Base-by-base conservation (phyloP, 352 stramenopile species). In the Phytophthora idaei region DNA sequence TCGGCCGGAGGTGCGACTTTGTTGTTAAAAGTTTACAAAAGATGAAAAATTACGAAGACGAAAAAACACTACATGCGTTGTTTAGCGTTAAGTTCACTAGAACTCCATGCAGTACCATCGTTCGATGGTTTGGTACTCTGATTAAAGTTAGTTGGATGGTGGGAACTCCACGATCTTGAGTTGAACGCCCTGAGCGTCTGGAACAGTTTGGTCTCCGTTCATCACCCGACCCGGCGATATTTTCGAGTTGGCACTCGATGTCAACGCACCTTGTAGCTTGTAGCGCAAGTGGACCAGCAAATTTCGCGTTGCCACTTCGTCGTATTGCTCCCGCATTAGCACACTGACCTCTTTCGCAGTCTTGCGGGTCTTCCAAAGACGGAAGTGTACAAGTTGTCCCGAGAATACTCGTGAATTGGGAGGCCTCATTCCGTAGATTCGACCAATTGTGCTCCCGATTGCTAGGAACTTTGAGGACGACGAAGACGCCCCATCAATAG, bases 371-470 rank as follows among this genome's bases (percentile, higher is more conserved):
- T 68, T 74, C 71, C 71, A 78, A 4, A 78, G 21, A 1, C 66
- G 66, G 27, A 78, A 78, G 10, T 71, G 71, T 2, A 63, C 71
- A 27, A 78, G 25, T 42, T 78, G 71, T 0, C 71, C 71, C 3
- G 57, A 72, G 32, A 78, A 78, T 4, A 41, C 48, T 37, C 10
- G 46, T 1, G 41, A 71, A 44, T 67, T 57, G 4, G 51, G 58
- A 17, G 44, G 15, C 4, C 7, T 61, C 29, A 57, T 67, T 1
- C 45, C 36, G 14, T 73, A 39, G 1, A 72, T 61, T 1, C 60
- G 75, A 12, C 57, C 73, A 9, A 83, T 37, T 42, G 65, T 74
- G 28, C 62, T 71, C 5, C 72, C 75, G 9, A 83, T 39, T 17
- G 72, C 62, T 9, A 83, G 53, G 15, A 83, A 53, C 17, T 61